Evolutionary conservation across 495 filamentous ascomycete genomes (phyloP), one percentile per base, ranked within the genome.

Genomic region (Penicillium waksmanii): DNA sequence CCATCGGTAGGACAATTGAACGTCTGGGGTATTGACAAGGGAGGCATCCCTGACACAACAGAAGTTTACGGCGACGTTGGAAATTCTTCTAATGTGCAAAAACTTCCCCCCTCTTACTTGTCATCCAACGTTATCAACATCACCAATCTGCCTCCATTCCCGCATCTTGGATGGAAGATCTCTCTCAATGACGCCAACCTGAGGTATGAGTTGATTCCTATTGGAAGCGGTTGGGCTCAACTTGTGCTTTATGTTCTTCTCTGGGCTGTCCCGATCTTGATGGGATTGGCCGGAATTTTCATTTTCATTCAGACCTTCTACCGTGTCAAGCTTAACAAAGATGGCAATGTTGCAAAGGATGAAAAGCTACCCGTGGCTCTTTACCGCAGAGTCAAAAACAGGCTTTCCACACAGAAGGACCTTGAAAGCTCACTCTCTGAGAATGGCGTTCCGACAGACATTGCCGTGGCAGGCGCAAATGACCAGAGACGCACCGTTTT

Each of bases 401-500:
- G 40, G 23, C 17, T 62, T 42, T 25, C 38, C 51, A 35, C 42
- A 25, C 35, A 48, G 2, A 49, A 56, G 42, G 55, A 27, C n/a
- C 46, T 48, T 27, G 46, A 40, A 27, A 25, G 7, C 18, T 18
- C 42, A 17, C 12, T 51, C 40, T 8, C 36, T 23, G 21, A 78
- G 55, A 48, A 59, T 60, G 13, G 68, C 63, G 53, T 51, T 15
- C 36, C 58, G 3, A 47, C 53, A 18, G 50, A 21, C 31, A 59
- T 64, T 35, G 56, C 56, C 18, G n/a, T 54, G 17, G 62, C 57
- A 17, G 65, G 61, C 1, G 58, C 48, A 15, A 31, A 33, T 21
- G 51, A 57, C 12, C 52, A 60, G 35, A 77, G 82, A 19, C 86
- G 81, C 7, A 84, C 79, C 21, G 81, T 87, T 5, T 74, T 89